Evolutionary conservation across 1,284 basidiomycete genomes (phyloP).

Genomic region (Thelephora terrestris): DNA sequence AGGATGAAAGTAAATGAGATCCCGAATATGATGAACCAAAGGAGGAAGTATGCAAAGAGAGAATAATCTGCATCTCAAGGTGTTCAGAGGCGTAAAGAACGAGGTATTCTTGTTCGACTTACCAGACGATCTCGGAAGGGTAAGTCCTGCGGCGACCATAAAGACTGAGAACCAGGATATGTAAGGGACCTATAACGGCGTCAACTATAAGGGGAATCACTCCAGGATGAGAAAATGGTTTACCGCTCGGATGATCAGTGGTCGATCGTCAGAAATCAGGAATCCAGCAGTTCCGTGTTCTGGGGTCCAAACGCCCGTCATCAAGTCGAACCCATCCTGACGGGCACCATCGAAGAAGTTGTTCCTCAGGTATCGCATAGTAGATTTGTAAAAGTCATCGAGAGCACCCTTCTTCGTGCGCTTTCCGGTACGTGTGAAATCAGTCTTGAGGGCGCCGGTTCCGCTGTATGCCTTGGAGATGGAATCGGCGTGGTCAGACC

Average conservation of each 20-base stretch:
- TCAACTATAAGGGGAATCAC: neutral
- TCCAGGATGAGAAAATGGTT: slow-evolving; percentile 17
- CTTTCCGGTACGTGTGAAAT: slow-evolving; percentile 92
- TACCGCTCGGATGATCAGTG: slow-evolving; percentile 75
- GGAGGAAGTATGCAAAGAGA: slow-evolving; percentile 68
- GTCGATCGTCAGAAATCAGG: slow-evolving; percentile 70
- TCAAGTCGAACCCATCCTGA: slow-evolving; percentile 88
- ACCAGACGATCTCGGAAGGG: slow-evolving; percentile 80
- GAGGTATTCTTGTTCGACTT: slow-evolving; percentile 21
- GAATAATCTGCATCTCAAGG: slow-evolving; percentile 54
- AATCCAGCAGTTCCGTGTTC: slow-evolving; percentile 56
- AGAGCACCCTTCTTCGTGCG: slow-evolving; percentile 72
- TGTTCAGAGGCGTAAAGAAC: slow-evolving; percentile 36
- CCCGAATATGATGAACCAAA: slow-evolving; percentile 64
- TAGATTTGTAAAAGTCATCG: slow-evolving; percentile 84
- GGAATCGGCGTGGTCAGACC: slow-evolving; percentile 94
- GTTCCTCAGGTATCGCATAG: slow-evolving; percentile 89
- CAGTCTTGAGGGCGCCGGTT: slow-evolving; percentile 93
- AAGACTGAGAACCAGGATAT: slow-evolving; percentile 74
- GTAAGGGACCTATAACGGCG: slow-evolving; percentile 65
- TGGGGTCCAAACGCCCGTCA: slow-evolving; percentile 87
- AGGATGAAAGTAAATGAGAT: slow-evolving; percentile 62
- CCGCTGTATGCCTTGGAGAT: slow-evolving; percentile 92
- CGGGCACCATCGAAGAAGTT: slow-evolving; percentile 95
- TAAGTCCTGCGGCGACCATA: slow-evolving; percentile 78